Evolutionary conservation across 805 yeast species (phyloP).

Genomic region (Naumovozyma dairenensis): DNA sequence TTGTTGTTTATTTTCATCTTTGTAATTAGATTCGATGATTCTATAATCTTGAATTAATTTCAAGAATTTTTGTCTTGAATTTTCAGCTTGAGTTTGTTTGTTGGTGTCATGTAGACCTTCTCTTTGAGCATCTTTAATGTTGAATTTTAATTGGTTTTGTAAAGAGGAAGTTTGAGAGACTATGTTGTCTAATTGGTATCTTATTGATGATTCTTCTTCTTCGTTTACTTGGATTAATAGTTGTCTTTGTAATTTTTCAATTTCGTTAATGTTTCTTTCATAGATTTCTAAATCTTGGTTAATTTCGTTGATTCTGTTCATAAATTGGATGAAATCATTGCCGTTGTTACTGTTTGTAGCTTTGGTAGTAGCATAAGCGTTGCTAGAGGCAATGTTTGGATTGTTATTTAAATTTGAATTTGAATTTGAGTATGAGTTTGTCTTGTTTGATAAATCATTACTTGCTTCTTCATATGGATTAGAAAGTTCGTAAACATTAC

Average conservation of each 20-base stretch:
- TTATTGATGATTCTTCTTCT: constrained; percentile 55
- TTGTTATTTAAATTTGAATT: no score
- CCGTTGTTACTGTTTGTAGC: neutral
- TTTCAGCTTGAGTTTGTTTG: constrained; percentile 80
- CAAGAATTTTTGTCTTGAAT: constrained; percentile 71
- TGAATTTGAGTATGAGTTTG: neutral
- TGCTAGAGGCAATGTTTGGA: neutral
- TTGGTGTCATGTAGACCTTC: constrained; percentile 60
- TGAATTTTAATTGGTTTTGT: constrained; percentile 59
- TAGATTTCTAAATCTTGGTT: constrained; percentile 61
- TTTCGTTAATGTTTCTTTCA: constrained; percentile 53
- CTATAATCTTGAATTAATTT: constrained; percentile 75
- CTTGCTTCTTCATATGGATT: constrained; percentile 10
- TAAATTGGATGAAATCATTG: constrained; percentile 47
- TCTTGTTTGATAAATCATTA: constrained; percentile 7
- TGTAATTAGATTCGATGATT: constrained; percentile 71
- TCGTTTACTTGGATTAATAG: constrained; percentile 62
- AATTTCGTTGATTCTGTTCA: constrained; percentile 55
- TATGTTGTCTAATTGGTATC: constrained; percentile 66
- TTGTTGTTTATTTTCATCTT: constrained; percentile 68
- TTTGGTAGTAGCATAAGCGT: neutral
- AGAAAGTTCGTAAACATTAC: constrained; percentile 8
- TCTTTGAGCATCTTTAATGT: constrained; percentile 66
- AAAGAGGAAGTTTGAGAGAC: constrained; percentile 66
- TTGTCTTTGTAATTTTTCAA: constrained; percentile 58